phyloP scores from a whole-genome alignment of 306 rosid genomes.

The Fragaria vesca region DNA sequence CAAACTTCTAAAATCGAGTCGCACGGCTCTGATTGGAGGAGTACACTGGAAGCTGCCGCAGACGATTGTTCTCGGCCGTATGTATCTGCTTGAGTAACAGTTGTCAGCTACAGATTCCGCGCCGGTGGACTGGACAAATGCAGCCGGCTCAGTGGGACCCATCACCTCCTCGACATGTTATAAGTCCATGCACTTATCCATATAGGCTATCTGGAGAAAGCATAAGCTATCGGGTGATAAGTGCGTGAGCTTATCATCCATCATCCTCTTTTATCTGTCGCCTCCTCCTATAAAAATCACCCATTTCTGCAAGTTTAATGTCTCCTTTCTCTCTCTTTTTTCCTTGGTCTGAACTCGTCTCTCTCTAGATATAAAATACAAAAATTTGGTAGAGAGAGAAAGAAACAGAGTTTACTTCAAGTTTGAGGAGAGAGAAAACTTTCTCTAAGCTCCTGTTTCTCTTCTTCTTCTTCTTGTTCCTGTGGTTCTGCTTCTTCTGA shows the following conservation, averaged over 20 bases:
- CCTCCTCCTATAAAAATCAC: constrained; percentile 56
- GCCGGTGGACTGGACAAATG: constrained; percentile 68
- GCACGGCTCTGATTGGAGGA: not conserved
- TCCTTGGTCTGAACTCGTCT: not conserved
- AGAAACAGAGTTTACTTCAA: constrained; percentile 36
- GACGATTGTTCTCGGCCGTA: not conserved
- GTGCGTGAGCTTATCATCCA: fast-evolving
- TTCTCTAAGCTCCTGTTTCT: constrained; percentile 35
- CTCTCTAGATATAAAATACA: not conserved
- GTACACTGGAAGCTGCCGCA: not conserved
- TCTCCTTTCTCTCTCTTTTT: constrained; percentile 19
- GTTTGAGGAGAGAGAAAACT: constrained; percentile 60
- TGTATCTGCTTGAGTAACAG: constrained; percentile 49
- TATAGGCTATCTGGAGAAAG: not conserved
- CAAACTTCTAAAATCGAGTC: not conserved
- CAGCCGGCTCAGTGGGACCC: constrained; percentile 88
- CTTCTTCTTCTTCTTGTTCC: constrained; percentile 1
- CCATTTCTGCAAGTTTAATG: constrained; percentile 67
- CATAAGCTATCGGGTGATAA: constrained; percentile 23
- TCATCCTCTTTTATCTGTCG: constrained; percentile 50
- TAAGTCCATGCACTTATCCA: fast-evolving
- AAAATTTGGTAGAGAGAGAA: constrained; percentile 32
- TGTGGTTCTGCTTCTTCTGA: constrained; percentile 27
- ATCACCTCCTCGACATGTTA: constrained; percentile 20
- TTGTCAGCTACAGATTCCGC: constrained; percentile 83